phyloP scores from a whole-genome alignment of 1,139 yeast genomes.

The Debaryomyces nepalensis region DNA sequence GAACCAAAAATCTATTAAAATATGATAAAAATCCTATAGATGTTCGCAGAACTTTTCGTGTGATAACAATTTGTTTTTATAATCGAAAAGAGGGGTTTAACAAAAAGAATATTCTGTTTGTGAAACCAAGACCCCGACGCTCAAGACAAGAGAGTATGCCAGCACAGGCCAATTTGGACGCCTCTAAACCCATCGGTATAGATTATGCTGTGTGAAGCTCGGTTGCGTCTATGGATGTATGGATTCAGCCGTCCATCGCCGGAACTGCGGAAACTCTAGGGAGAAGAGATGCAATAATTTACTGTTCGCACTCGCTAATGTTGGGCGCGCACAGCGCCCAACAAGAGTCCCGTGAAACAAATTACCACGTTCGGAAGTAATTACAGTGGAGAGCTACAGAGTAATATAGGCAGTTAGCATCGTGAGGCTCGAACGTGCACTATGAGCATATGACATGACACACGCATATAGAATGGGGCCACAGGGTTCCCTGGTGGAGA shows the following conservation, averaged over 20 bases:
- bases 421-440: no score
- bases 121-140: not conserved
- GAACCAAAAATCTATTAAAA: not conserved
- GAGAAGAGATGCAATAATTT: no score
- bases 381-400: no score
- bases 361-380: no score
- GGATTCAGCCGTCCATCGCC: not conserved
- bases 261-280: not conserved
- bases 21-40: constrained; percentile 3
- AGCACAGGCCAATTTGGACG: not conserved
- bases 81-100: constrained; percentile 8
- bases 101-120: constrained; percentile 1
- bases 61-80: constrained; percentile 8
- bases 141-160: not conserved
- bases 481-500: no score
- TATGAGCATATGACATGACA: no score
- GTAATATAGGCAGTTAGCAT: no score
- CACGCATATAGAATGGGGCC: no score
- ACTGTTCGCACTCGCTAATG: no score
- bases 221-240: not conserved
- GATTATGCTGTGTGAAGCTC: not conserved
- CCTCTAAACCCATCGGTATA: not conserved
- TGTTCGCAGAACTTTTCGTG: constrained; percentile 1
- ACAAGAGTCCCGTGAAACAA: not conserved
- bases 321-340: not conserved